A percentile compares a stretch with the other conserved stretches of the same genome.
Evolutionary conservation across 176 grass and related monocot species (phyloP).

Genomic region (Cenchrus purpureus): DNA sequence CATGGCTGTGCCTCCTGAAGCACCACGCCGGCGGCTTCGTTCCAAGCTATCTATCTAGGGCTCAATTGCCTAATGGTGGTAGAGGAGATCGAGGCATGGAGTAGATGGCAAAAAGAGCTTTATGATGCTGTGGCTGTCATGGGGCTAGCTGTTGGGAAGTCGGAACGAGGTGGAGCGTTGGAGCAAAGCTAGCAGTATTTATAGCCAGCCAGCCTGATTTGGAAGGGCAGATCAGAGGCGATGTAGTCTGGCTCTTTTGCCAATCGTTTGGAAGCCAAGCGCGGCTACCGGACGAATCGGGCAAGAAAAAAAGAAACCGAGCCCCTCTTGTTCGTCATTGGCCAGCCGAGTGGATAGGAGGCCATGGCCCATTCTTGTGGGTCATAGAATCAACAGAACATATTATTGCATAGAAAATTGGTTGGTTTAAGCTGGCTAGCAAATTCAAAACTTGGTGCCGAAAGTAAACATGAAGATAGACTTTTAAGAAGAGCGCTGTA

Average conservation of each 20-base stretch:
- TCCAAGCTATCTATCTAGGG: not conserved
- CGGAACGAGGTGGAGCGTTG: not conserved
- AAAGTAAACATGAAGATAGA: not conserved
- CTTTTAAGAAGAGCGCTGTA: not conserved
- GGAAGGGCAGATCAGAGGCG: slow-evolving; percentile 4
- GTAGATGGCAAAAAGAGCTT: not conserved
- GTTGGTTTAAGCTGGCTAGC: not conserved
- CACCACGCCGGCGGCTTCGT: no score
- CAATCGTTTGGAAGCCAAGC: slow-evolving; percentile 25
- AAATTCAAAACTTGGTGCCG: not conserved
- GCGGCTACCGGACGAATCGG: slow-evolving; percentile 31
- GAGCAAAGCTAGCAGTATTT: slow-evolving; percentile 35
- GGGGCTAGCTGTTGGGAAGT: not conserved
- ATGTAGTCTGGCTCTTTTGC: not conserved
- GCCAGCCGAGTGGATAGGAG: slow-evolving; percentile 30
- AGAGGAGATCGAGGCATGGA: not conserved
- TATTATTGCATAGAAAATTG: not conserved
- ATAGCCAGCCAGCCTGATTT: slow-evolving; percentile 37
- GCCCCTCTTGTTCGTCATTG: not conserved
- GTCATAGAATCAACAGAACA: slow-evolving; percentile 17
- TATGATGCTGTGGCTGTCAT: not conserved
- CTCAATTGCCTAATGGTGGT: not conserved
- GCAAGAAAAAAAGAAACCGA: slow-evolving; percentile 20
- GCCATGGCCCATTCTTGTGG: slow-evolving; percentile 10
- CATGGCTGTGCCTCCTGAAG: not conserved